These are phyloP conservation scores for Lipomyces mesembrius DNA, from an alignment of 805 yeast species.

Conservation along the genomic window DNA sequence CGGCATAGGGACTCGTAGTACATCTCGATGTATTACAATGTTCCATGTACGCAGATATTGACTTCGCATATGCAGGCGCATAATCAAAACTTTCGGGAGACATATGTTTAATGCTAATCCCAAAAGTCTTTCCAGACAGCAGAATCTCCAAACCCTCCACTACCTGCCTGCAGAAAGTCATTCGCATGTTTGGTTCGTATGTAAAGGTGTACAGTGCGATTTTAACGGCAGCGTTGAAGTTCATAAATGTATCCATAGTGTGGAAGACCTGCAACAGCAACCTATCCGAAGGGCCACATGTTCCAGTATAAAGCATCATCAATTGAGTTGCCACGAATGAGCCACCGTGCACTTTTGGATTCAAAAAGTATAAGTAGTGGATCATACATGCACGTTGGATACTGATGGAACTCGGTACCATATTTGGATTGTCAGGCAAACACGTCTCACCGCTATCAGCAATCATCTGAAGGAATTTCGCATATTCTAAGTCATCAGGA, in stretches of 20 bases:
- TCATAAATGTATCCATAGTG: constrained; percentile 57
- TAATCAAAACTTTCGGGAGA: constrained; percentile 69
- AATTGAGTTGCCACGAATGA: constrained; percentile 55
- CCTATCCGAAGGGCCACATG: constrained; percentile 63
- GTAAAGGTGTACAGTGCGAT: constrained; percentile 14
- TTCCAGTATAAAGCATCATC: constrained; percentile 64
- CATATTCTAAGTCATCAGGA: constrained; percentile 46
- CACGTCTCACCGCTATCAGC: constrained; percentile 55
- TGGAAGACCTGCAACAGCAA: constrained; percentile 61
- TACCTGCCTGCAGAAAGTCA: neutral
- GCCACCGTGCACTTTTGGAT: constrained; percentile 55
- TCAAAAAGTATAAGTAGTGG: constrained; percentile 55
- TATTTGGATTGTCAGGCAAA: neutral
- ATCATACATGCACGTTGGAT: constrained; percentile 53
- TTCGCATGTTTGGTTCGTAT: neutral
- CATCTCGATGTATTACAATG: neutral
- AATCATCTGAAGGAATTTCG: constrained; percentile 65
- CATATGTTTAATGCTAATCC: constrained; percentile 42
- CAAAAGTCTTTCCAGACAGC: constrained; percentile 13
- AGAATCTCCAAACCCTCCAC: neutral
- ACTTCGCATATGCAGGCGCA: neutral
- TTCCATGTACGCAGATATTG: neutral
- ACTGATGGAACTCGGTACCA: constrained; percentile 39
- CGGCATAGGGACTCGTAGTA: constrained; percentile 1
- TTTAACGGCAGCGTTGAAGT: constrained; percentile 29